phyloP scores from a whole-genome alignment of 768 basidiomycete species.

The Amanita phalloides region DNA sequence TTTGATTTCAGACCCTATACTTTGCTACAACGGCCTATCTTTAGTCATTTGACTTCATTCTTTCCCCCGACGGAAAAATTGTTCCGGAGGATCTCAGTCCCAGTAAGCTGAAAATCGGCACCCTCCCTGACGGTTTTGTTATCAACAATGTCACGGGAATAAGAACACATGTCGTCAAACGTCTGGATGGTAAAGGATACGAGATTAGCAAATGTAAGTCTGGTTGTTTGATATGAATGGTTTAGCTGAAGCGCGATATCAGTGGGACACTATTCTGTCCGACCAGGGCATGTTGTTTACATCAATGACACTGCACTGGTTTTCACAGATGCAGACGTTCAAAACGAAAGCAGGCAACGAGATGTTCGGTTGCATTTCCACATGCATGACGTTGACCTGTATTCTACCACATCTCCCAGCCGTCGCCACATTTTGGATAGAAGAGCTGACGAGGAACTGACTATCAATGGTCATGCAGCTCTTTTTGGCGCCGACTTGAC shows the following conservation, averaged over 20 bases:
- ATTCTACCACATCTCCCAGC: conserved; percentile 19
- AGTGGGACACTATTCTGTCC: conserved; percentile 80
- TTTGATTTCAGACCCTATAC: neutral
- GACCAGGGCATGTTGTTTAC: conserved; percentile 73
- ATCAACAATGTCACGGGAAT: conserved; percentile 73
- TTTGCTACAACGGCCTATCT: conserved; percentile 2
- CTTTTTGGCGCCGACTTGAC: conserved; percentile 62
- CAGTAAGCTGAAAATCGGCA: conserved; percentile 49
- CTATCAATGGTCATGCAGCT: conserved; percentile 51
- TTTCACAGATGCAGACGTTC: conserved; percentile 15
- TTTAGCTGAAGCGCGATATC: conserved; percentile 6
- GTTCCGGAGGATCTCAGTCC: conserved; percentile 65
- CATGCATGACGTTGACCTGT: conserved; percentile 38
- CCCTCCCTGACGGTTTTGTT: conserved; percentile 59
- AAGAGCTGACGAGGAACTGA: conserved; percentile 28
- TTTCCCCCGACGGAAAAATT: conserved; percentile 46
- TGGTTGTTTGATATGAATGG: neutral
- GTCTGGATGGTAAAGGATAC: conserved; percentile 78
- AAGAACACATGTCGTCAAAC: conserved; percentile 64
- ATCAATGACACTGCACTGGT: conserved; percentile 57
- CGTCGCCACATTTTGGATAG: conserved; percentile 24
- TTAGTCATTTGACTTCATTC: conserved; percentile 76
- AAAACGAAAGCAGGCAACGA: conserved; percentile 17
- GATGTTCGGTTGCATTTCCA: conserved; percentile 54
- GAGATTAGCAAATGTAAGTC: conserved; percentile 72